A percentile compares a stretch with the other conserved stretches of the same genome.
Conservation (phyloP, 2,329 filamentous ascomycete genomes). For the Fusarium sp. region DNA sequence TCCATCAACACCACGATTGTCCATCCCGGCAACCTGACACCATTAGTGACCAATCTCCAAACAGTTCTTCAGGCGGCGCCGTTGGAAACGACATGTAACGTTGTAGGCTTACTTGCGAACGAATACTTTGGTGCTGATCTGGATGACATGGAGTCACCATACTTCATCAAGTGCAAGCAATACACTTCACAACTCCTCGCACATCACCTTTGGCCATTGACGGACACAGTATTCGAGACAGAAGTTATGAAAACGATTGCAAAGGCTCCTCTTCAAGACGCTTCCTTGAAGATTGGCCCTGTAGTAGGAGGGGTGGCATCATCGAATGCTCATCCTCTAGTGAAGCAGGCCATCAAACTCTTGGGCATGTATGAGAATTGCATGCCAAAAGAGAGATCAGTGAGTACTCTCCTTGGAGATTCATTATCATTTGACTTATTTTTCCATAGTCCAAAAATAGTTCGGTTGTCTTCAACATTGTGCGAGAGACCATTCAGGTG, state of each 20-base stretch:
- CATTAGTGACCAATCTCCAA: constrained; percentile 64
- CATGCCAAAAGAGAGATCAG: constrained; percentile 73
- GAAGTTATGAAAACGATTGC: constrained; percentile 68
- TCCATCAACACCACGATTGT: constrained; percentile 62
- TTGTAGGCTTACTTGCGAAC: constrained; percentile 68
- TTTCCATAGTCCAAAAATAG: constrained; percentile 58
- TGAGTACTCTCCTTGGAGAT: constrained; percentile 52
- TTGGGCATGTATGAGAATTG: constrained; percentile 72
- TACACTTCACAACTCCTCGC: constrained; percentile 67
- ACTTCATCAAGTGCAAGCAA: constrained; percentile 65
- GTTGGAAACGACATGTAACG: constrained; percentile 64
- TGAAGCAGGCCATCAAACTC: constrained; percentile 69
- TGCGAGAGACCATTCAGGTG: constrained; percentile 88
- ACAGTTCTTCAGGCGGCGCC: constrained; percentile 60
- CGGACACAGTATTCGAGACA: constrained; percentile 65
- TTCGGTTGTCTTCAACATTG: constrained; percentile 74
- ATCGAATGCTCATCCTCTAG: constrained; percentile 69
- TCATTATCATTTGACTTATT: constrained; percentile 26
- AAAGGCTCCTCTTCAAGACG: constrained; percentile 60
- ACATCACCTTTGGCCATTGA: constrained; percentile 69
- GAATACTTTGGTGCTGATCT: constrained; percentile 68
- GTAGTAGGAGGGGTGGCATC: constrained; percentile 62
- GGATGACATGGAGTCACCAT: constrained; percentile 68
- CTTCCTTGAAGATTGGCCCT: constrained; percentile 63
- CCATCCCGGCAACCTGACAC: constrained; percentile 66